Conservation (phyloP, 768 basidiomycete genomes). For the Boletus subcaerulescens region DNA sequence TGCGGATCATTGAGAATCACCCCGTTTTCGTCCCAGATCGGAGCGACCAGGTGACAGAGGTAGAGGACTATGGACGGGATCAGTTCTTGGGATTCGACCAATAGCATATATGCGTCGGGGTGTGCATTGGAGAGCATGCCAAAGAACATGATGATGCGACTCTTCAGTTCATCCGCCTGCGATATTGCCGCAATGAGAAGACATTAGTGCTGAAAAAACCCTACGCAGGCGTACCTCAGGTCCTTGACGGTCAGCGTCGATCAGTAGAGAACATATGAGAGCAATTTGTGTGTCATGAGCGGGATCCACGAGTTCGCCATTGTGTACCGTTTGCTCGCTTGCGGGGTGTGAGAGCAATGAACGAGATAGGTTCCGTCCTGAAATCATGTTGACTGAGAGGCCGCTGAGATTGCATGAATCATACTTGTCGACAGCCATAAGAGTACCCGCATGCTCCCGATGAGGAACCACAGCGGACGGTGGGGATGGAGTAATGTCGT, state of each 20-base stretch:
- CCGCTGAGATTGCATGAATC: constrained; percentile 1
- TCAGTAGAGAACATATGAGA: constrained; percentile 46
- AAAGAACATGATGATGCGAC: constrained; percentile 39
- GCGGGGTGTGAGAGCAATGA: constrained; percentile 41
- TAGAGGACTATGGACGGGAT: constrained; percentile 65
- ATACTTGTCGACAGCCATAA: constrained; percentile 49
- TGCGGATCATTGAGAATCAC: constrained; percentile 36
- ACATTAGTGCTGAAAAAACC: background rate
- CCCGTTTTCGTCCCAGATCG: constrained; percentile 68
- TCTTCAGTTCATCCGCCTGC: constrained; percentile 38
- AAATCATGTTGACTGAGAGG: constrained; percentile 13
- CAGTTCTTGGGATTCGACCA: constrained; percentile 50
- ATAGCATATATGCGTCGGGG: constrained; percentile 34
- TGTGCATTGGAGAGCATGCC: constrained; percentile 39
- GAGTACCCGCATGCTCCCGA: constrained; percentile 48
- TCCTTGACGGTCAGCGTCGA: constrained; percentile 39
- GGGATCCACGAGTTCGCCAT: constrained; percentile 22
- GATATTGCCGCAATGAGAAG: constrained; percentile 1
- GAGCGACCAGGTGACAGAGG: constrained; percentile 48
- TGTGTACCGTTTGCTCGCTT: constrained; percentile 13
- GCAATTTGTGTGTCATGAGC: constrained; percentile 44
- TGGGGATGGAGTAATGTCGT: constrained; percentile 46
- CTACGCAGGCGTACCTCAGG: constrained; percentile 36
- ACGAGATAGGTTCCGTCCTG: constrained; percentile 44
- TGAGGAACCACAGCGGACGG: constrained; percentile 53